These are phyloP conservation scores for Chaetoscypha palmicola DNA, from an alignment of 2,329 filamentous ascomycete genomes.

Conservation along the genomic window DNA sequence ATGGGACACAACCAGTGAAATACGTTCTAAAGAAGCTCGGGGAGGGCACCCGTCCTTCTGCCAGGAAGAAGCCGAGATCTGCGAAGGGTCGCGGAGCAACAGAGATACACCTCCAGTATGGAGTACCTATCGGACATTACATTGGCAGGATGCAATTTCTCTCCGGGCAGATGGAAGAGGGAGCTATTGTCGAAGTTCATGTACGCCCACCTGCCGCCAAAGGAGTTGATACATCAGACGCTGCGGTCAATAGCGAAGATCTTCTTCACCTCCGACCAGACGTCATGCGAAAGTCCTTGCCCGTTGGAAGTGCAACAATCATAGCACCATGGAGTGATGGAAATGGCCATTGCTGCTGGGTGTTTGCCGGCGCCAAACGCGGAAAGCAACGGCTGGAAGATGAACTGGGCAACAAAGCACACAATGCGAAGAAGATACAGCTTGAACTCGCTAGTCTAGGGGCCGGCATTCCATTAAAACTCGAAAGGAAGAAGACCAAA, in stretches of 20 bases:
- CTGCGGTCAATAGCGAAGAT: not conserved
- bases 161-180: not conserved
- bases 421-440: not conserved
- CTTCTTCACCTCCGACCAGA: not conserved
- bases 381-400: not conserved
- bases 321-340: not conserved
- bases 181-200: not conserved
- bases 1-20: no score
- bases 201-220: not conserved
- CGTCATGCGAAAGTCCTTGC: not conserved
- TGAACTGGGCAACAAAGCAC: not conserved
- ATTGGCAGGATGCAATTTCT: not conserved
- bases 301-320: not conserved
- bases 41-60: not conserved
- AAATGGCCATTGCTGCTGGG: not conserved
- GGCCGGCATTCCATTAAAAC: not conserved
- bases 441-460: not conserved
- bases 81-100: not conserved
- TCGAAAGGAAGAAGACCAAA: not conserved
- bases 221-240: not conserved
- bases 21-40: not conserved
- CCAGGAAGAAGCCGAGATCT: not conserved
- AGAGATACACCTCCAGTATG: not conserved
- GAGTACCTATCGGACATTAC: not conserved
- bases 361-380: not conserved